Base-by-base conservation (phyloP, 2,329 filamentous ascomycete genomes). In the Fusarium multiceps region DNA sequence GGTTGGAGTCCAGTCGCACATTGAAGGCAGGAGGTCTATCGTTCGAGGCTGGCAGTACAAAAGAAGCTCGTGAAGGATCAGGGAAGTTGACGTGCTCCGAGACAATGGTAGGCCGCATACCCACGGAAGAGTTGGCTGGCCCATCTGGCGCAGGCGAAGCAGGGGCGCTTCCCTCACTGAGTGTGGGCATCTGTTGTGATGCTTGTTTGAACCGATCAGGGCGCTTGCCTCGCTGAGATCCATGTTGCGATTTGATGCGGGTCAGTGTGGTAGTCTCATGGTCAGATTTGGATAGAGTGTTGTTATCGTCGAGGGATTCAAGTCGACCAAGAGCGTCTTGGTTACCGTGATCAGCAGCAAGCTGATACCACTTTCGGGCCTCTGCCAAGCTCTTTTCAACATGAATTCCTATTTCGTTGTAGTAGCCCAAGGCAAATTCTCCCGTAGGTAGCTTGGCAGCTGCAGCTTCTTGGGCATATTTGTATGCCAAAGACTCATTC, bases 361-460 rank as follows among this genome's bases (percentile, higher is more conserved):
- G 90, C 71, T 92, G 89, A 78, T 99, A 99, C 96, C 96, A 99
- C 69, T 86, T 89, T 68, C 92, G 86, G 2, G 96, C 95, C 78
- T 96, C 92, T 51, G 89, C 87, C 43, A 98, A 82, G 77, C 95
- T 93, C 70, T 93, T 92, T n/a, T 89, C 88, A 25, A 97, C 92
- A 76, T 94, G 90, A 77, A 99, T 97, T 72, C 96, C 96, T 73
- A 99, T 97, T 79, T 99, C 96, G 78, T 96, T 89, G 82, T 98
- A 99, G 80, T 99, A 99, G 13, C 95, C 95, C 85, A 99, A 89
- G 27, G 96, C 96, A 76, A 99, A 99, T 79, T 98, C 94, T 50
- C 94, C 96, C 0, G 94, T 98, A 0, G 93, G 87, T 50, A 98
- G 86, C 58, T 94, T 94, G 41, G 90, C 88, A 53, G 89, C 85